Conservation (phyloP, 169 alveolate species). For the Plasmodium vinckei region DNA sequence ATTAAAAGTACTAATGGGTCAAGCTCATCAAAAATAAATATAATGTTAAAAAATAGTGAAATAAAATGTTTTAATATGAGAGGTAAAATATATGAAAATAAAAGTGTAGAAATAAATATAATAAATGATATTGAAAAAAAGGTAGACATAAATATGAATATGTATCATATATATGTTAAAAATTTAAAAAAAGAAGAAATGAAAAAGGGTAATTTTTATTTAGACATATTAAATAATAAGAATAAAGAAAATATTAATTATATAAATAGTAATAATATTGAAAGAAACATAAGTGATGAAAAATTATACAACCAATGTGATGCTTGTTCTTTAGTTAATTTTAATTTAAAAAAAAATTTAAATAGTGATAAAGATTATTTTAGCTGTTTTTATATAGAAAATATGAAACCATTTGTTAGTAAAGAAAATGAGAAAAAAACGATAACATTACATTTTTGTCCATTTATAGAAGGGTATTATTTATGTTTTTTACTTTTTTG, state of each 20-base stretch:
- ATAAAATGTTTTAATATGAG: slow-evolving; percentile 42
- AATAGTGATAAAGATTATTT: slow-evolving; percentile 7
- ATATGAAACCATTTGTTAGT: not conserved
- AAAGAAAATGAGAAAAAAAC: slow-evolving; percentile 36
- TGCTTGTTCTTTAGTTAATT: slow-evolving; percentile 27
- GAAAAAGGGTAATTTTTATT: slow-evolving; percentile 18
- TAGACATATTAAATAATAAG: slow-evolving; percentile 16
- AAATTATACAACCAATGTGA: slow-evolving; percentile 18
- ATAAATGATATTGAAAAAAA: slow-evolving; percentile 22
- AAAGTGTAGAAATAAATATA: slow-evolving; percentile 48
- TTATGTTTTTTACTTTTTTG: slow-evolving; percentile 46
- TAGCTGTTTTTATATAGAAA: slow-evolving; percentile 29
- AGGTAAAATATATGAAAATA: slow-evolving; percentile 66
- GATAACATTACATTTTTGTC: slow-evolving; percentile 44
- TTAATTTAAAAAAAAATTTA: slow-evolving; percentile 19
- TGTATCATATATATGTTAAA: slow-evolving; percentile 40
- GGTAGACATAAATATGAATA: slow-evolving; percentile 37
- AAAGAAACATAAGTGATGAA: not conserved
- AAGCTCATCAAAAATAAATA: slow-evolving; percentile 30
- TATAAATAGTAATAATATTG: not conserved
- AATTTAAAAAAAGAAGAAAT: slow-evolving; percentile 43
- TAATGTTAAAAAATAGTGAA: slow-evolving; percentile 61
- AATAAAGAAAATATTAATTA: not conserved
- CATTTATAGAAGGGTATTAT: slow-evolving; percentile 57
- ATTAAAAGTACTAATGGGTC: not conserved